phyloP scores from a whole-genome alignment of 805 yeast genomes.

The Saturnispora ahearnii region DNA sequence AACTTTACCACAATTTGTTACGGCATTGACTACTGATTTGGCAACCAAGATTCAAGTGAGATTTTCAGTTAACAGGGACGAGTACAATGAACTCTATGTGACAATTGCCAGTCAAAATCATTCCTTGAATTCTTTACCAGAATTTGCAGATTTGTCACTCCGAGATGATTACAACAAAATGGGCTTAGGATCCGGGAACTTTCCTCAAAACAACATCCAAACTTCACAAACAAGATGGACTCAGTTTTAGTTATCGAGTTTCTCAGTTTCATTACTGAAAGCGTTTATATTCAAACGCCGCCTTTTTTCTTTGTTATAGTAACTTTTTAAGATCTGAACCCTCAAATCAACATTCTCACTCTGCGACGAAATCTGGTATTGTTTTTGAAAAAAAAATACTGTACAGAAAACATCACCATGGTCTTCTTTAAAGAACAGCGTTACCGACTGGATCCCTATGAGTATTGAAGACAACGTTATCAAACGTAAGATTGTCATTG shows the following conservation, averaged over 20 bases:
- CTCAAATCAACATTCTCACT: not conserved
- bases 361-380: not conserved
- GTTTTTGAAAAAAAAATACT: not conserved
- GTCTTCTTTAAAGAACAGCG: not conserved
- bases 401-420: not conserved
- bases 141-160: not conserved
- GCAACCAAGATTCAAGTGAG: conserved; percentile 22
- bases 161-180: not conserved
- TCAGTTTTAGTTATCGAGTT: not conserved
- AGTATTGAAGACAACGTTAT: conserved; percentile 26
- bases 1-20: conserved; percentile 17
- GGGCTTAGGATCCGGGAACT: not conserved
- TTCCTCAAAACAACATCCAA: not conserved
- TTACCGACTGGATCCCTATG: not conserved
- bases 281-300: not conserved
- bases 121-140: not conserved
- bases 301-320: not conserved
- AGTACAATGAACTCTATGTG: conserved; percentile 34
- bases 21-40: conserved; percentile 29
- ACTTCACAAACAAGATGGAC: not conserved
- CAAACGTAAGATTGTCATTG: conserved; percentile 75
- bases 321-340: not conserved
- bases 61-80: conserved; percentile 39
- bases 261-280: not conserved
- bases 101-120: not conserved